Evolutionary conservation across 164 flowering plant genomes (phyloP).

Genomic region (Cinnamomum micranthum): DNA sequence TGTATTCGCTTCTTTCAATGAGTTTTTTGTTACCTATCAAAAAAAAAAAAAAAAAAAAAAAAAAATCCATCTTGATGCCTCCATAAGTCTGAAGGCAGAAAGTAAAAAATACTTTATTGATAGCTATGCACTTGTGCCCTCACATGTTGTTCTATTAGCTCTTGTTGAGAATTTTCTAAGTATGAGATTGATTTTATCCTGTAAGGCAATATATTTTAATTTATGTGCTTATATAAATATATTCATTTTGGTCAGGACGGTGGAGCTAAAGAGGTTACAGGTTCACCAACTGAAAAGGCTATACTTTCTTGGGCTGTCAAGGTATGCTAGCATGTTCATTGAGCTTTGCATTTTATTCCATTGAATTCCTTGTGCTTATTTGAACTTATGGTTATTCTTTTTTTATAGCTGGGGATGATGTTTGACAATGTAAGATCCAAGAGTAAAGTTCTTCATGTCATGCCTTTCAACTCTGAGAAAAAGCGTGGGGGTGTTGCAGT

Average conservation of each 20-base stretch:
- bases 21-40: too few species aligned
- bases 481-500: constrained; percentile 90
- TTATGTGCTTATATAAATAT: too few species aligned
- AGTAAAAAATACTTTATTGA: too few species aligned
- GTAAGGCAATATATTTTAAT: too few species aligned
- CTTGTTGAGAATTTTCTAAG: too few species aligned
- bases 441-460: constrained; percentile 62
- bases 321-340: constrained; percentile 30
- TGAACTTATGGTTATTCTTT: constrained; percentile 2
- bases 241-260: constrained; percentile 37
- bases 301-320: constrained; percentile 79
- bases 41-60: too few species aligned
- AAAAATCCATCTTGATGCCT: too few species aligned
- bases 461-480: constrained; percentile 95
- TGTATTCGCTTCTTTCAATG: too few species aligned
- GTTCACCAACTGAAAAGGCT: constrained; percentile 97
- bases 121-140: too few species aligned
- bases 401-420: constrained; percentile 78
- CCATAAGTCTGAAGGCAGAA: too few species aligned
- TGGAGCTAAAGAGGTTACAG: constrained; percentile 68
- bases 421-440: constrained; percentile 52
- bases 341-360: neutral
- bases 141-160: too few species aligned
- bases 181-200: too few species aligned
- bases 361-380: constrained; percentile 1